Evolutionary conservation across 1,139 yeast species (phyloP).

Genomic region (Taphrina sp.): DNA sequence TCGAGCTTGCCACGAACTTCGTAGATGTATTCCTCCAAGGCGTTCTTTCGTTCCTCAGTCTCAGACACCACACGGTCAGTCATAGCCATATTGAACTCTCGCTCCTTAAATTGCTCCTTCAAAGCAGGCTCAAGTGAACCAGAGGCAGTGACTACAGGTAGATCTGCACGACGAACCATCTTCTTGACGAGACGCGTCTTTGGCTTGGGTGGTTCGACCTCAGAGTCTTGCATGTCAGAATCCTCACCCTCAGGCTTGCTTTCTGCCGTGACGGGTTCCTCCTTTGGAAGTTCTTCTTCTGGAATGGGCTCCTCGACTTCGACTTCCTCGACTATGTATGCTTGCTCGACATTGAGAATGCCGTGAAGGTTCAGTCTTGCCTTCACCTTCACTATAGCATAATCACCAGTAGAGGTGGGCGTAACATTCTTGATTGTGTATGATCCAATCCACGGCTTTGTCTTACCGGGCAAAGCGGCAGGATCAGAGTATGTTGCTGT

Average conservation of each 20-base stretch:
- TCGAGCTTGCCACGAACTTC: slow-evolving; percentile 96
- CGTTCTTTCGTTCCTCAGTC: slow-evolving; percentile 98
- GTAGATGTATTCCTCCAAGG: slow-evolving; percentile 96
- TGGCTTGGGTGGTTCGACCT: slow-evolving; percentile 50
- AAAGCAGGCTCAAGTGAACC: slow-evolving; percentile 61
- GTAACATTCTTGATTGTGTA: slow-evolving; percentile 87
- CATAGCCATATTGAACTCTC: slow-evolving; percentile 77
- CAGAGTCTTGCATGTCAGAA: slow-evolving; percentile 50
- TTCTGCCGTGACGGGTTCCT: slow-evolving; percentile 49
- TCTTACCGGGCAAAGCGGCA: slow-evolving; percentile 68
- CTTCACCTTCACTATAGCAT: slow-evolving; percentile 86
- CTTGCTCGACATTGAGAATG: slow-evolving; percentile 87
- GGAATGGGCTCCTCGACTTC: slow-evolving; percentile 69
- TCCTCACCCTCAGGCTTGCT: slow-evolving; percentile 56
- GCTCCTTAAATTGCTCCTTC: slow-evolving; percentile 67
- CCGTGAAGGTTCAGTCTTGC: slow-evolving; percentile 98
- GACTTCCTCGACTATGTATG: slow-evolving; percentile 91
- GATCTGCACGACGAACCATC: slow-evolving; percentile 85
- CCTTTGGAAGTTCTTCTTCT: slow-evolving; percentile 32
- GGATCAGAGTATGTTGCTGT: slow-evolving; percentile 83
- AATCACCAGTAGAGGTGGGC: slow-evolving; percentile 69
- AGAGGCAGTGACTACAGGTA: slow-evolving; percentile 59
- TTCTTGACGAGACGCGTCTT: slow-evolving; percentile 88
- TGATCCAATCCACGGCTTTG: slow-evolving; percentile 65
- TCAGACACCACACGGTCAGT: slow-evolving; percentile 96